Evolutionary conservation across 1,139 yeast species (phyloP), one percentile per base, ranked within the genome.

Genomic region (Eremothecium gossypii): DNA sequence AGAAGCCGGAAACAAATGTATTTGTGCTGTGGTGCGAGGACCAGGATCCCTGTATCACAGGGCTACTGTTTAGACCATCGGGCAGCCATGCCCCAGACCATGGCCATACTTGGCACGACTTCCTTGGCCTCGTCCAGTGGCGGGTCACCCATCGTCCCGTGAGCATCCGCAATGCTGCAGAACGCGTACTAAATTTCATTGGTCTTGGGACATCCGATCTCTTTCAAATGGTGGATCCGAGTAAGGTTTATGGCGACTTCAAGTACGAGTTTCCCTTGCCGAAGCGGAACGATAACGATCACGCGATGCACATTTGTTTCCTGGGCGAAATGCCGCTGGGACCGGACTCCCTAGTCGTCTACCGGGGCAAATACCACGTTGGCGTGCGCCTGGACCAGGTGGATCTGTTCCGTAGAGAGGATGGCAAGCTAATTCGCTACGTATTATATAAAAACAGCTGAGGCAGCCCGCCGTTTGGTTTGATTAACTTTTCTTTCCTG

Each of bases 11-110:
- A 27, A 33, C 47, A 13, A 45, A 48, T 27, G 47, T 50, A 7
- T 56, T 59, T 37, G 47, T 49, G 20, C 48, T 59, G 30, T 59
- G 64, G 64, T 50, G 58, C 34, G 60, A 59, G 38, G 62, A 60
- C 34, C 55, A 52, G 38, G 55, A 55, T 30, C 59, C 59, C 7
- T 53, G 60, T 30, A 45, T 60, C 8, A 53, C 51, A 23, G 63
- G 63, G 7, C 30, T 58, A 6, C 42, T 48, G 10, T 33, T 60
- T 30, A 45, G 40, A 17, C 51, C 55, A 9, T 37, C 17, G 12
- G 7, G 17, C 35, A 2, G 41, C 38, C 13, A 27, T 6, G 36
- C 12, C 10, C 20, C 27, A 11, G n/a, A 14, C 36, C 13, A n/a
- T 11, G 7, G 11, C 4, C 26, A n/a, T 23, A 10, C 9, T 7